A percentile compares a stretch with the other conserved stretches of the same genome.
Conservation (phyloP, 148 eudicot genomes). For the Rhododendron griersonianum region DNA sequence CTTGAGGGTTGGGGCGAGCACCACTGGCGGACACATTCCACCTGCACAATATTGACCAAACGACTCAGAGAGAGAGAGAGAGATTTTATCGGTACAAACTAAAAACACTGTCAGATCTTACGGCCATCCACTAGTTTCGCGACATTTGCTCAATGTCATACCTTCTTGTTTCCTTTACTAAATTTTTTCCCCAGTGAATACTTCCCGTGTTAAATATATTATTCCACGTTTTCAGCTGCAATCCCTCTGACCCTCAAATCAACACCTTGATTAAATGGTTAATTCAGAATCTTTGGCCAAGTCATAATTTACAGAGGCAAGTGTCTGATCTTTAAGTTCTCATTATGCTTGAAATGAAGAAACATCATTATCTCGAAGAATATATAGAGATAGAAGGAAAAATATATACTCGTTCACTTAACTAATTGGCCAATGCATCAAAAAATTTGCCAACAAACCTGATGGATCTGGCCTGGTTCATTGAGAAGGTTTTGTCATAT, state of each 20-base stretch:
- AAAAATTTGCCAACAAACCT: conserved; percentile 44
- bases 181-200: background rate
- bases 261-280: background rate
- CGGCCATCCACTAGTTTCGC: no score
- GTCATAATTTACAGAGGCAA: background rate
- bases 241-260: background rate
- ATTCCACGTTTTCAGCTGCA: background rate
- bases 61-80: background rate
- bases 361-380: background rate
- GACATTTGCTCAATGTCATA: background rate
- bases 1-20: conserved; percentile 99
- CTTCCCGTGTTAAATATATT: background rate
- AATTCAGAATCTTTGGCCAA: background rate
- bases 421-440: background rate
- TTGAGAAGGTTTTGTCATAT: conserved; percentile 82
- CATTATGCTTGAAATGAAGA: background rate
- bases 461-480: conserved; percentile 99
- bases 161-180: background rate
- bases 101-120: background rate
- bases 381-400: background rate
- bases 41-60: conserved; percentile 39
- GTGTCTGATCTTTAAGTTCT: background rate
- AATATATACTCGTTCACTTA: background rate
- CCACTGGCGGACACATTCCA: conserved; percentile 99
- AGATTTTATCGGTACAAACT: background rate